Conservation (phyloP, 345 rosid genomes). For the Rhodamnia rubescens region DNA sequence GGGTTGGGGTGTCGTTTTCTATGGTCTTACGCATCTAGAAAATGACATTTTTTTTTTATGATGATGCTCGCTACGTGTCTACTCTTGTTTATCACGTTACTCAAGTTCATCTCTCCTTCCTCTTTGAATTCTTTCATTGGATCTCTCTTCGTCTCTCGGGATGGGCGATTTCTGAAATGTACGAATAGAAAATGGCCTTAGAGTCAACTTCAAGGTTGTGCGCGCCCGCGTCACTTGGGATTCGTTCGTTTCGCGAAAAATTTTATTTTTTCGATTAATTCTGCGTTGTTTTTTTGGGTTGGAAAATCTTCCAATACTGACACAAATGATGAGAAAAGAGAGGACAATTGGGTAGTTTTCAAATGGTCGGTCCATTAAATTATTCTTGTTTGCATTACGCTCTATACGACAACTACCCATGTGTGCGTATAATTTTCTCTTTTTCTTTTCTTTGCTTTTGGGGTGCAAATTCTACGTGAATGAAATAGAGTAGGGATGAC, state of each 20-base stretch:
- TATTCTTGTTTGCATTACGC: neutral
- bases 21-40: neutral
- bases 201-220: neutral
- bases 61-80: neutral
- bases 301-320: neutral
- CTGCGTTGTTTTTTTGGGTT: neutral
- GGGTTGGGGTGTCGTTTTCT: constrained; percentile 1
- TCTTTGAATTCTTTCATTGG: neutral
- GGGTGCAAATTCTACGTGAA: neutral
- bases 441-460: neutral
- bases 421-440: neutral
- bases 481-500: neutral
- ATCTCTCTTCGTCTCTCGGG: neutral
- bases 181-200: neutral
- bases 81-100: neutral
- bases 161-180: neutral
- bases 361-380: neutral
- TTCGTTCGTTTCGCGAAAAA: too few relatives aligned
- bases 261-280: neutral
- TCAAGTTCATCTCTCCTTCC: neutral
- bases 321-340: neutral
- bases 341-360: neutral
- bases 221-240: neutral
- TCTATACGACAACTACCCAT: neutral
- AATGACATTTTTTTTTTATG: neutral